phyloP scores from a whole-genome alignment of 495 filamentous ascomycete genomes.

The Daldinia vernicosa region DNA sequence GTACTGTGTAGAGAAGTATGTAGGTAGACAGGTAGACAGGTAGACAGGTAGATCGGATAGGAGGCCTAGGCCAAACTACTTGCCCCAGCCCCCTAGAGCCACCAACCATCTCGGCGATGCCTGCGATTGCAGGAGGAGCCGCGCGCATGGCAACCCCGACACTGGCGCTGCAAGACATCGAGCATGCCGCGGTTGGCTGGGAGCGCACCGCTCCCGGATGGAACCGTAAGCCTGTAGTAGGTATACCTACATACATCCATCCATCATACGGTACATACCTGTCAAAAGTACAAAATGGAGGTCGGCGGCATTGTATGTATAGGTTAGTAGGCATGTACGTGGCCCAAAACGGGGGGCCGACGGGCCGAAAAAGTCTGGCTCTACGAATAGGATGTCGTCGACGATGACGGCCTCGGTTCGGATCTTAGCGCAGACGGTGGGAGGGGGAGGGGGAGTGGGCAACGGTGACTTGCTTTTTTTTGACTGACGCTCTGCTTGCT shows the following conservation, averaged over 20 bases:
- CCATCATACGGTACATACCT: no score
- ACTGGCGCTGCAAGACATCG: constrained; percentile 35
- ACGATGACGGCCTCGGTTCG: neutral
- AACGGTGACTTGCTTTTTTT: constrained; percentile 2
- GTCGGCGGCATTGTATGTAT: constrained; percentile 12
- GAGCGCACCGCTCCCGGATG: constrained; percentile 19
- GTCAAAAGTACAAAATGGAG: constrained; percentile 2
- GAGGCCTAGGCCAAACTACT: neutral
- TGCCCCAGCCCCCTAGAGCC: neutral
- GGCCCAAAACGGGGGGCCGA: neutral
- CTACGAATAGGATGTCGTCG: constrained; percentile 22
- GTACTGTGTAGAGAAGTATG: constrained; percentile 5
- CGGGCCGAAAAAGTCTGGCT: constrained; percentile 16
- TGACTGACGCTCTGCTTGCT: constrained; percentile 2
- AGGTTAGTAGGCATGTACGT: constrained; percentile 23
- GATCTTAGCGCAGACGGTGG: neutral
- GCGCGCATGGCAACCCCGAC: constrained; percentile 31
- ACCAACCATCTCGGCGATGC: constrained; percentile 10
- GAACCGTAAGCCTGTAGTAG: constrained; percentile 9
- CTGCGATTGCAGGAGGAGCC: constrained; percentile 23
- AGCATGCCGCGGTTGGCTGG: constrained; percentile 32
- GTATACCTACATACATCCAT: no score
- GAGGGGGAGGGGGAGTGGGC: neutral
- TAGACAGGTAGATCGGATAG: neutral
- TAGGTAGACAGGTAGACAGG: neutral